A percentile compares a stretch with the other conserved stretches of the same genome.
Conservation (phyloP, 2,329 filamentous ascomycete species). For the Intubia oerlemansii region DNA sequence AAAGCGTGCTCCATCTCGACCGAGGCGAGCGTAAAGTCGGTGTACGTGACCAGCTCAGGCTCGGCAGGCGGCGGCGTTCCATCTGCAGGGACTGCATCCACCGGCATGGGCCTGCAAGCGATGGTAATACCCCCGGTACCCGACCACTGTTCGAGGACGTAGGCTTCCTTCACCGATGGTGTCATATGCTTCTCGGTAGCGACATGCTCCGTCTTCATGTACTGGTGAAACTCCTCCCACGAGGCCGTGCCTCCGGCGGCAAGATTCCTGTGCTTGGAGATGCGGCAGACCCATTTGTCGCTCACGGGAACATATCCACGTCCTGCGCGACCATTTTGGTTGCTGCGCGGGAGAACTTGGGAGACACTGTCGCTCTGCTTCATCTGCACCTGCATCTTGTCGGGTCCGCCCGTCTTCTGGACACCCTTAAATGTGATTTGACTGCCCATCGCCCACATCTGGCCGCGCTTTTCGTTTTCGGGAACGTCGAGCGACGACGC, state of each 20-base stretch:
- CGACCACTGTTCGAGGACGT: too few relatives aligned
- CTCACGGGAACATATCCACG: conserved; percentile 6
- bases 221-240: conserved; percentile 40
- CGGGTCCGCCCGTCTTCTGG: conserved; percentile 12
- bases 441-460: too few relatives aligned
- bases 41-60: conserved; percentile 23
- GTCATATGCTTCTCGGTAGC: conserved; percentile 36
- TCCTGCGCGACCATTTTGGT: conserved; percentile 11
- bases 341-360: too few relatives aligned
- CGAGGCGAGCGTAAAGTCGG: conserved; percentile 25
- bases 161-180: too few relatives aligned
- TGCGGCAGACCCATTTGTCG: conserved; percentile 44
- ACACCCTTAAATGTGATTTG: conserved; percentile 24
- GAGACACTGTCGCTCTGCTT: too few relatives aligned
- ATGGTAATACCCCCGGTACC: too few relatives aligned
- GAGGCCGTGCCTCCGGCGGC: conserved; percentile 29
- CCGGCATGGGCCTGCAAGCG: too few relatives aligned
- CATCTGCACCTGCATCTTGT: too few relatives aligned
- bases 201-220: conserved; percentile 36
- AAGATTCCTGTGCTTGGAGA: conserved; percentile 36
- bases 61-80: too few relatives aligned
- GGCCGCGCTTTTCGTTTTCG: too few relatives aligned
- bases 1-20: conserved; percentile 47
- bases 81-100: too few relatives aligned
- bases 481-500: too few relatives aligned